Base-by-base conservation (phyloP, 192 early-diverging fungal genomes). In the Entrophospora sp. region DNA sequence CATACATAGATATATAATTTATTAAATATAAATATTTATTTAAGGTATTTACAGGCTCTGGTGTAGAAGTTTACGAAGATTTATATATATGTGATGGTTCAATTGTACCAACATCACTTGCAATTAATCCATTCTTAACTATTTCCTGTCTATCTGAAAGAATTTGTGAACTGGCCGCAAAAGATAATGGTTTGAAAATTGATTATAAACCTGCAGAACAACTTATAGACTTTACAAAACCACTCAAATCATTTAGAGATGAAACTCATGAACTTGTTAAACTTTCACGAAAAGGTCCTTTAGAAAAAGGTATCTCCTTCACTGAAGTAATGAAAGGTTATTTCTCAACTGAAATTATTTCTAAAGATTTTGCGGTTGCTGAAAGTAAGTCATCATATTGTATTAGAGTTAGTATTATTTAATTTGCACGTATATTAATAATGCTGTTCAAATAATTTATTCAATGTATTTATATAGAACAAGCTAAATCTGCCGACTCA, bases 61-160 rank as follows among this genome's bases (percentile, higher is more conserved):
- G 69, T 5, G 59, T 42, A 28, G 66, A 75, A 45, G 78, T 80
- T 28, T 69, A 80, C 24, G 68, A 80, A 28, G 74, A 74, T 7
- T 43, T 80, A 3, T 80, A 80, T 51, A 66, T 80, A 34, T 75
- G 74, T 69, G 76, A 78, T 57, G 78, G 77, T 37, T 63, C 76
- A 3, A 69, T 76, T 10, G 70, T 80, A 58, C 78, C 78, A 38
- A 80, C 68, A 28, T 65, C 73, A 8, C 58, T 80, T 32, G 78
- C 74, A 8, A 75, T 80, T 3, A 80, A 80, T 71, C 78, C 78
- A 7, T 77, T 78, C 62, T 68, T 78, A 30, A 79, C 78, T 8
- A 80, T 80, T 38, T 71, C 67, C 51, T 74, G 68, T 12, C 52
- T 80, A 18, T 68, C 77, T 2, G 78, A 80, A 49, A 64, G 77